phyloP scores from a whole-genome alignment of 2,329 filamentous ascomycete species.

The Diaporthe humulicola region DNA sequence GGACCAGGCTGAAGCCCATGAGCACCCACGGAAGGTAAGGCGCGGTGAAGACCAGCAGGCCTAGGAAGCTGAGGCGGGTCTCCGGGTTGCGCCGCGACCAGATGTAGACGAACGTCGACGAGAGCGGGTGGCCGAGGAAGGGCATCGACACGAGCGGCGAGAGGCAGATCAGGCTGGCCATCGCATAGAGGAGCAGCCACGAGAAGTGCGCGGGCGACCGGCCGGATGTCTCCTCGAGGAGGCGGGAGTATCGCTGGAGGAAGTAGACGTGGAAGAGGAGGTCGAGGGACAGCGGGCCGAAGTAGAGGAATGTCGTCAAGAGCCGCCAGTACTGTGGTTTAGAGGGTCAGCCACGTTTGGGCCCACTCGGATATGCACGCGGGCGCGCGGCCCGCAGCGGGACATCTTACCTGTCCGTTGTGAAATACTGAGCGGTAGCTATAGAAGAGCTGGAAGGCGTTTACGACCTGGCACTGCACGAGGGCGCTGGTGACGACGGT shows the following conservation, averaged over 20 bases:
- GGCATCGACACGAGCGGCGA: slow-evolving; percentile 92
- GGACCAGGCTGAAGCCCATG: slow-evolving; percentile 90
- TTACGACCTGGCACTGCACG: slow-evolving; percentile 93
- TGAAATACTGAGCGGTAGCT: slow-evolving; percentile 92
- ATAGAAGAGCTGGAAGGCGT: slow-evolving; percentile 96
- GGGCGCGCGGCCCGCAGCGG: slow-evolving; percentile 16
- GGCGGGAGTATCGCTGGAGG: slow-evolving; percentile 93
- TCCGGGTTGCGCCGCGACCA: slow-evolving; percentile 97
- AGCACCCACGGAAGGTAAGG: slow-evolving; percentile 97
- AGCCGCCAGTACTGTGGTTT: slow-evolving; percentile 88
- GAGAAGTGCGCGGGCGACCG: slow-evolving; percentile 93
- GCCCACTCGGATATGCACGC: background rate
- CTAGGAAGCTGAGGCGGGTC: slow-evolving; percentile 88
- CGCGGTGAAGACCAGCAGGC: slow-evolving; percentile 90
- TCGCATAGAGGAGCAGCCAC: slow-evolving; percentile 92
- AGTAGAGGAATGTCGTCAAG: slow-evolving; percentile 97
- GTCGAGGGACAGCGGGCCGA: slow-evolving; percentile 93
- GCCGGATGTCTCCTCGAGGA: slow-evolving; percentile 95
- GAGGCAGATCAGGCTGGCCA: slow-evolving; percentile 81
- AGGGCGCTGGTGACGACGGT: slow-evolving; percentile 89
- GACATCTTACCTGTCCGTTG: slow-evolving; percentile 82
- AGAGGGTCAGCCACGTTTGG: slow-evolving; percentile 18
- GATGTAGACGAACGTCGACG: slow-evolving; percentile 95
- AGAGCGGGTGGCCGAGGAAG: slow-evolving; percentile 93
- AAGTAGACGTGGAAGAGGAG: slow-evolving; percentile 99